A percentile compares a stretch with the other conserved stretches of the same genome.
Evolutionary conservation across 495 filamentous ascomycete species (phyloP).

Genomic region (Cercophora sp.): DNA sequence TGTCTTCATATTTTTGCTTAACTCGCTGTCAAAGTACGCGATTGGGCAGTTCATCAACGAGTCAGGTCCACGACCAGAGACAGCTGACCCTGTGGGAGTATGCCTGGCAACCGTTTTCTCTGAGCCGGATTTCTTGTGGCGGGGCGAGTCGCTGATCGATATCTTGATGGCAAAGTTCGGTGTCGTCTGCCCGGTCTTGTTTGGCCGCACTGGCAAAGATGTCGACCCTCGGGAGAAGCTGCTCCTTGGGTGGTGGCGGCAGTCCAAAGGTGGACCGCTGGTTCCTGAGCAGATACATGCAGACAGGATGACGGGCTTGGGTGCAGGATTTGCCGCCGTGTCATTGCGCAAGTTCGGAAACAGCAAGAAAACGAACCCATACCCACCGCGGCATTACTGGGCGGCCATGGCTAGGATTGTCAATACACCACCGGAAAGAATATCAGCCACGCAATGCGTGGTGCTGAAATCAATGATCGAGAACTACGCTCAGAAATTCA

Average conservation of each 20-base stretch:
- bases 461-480: slow-evolving; percentile 75
- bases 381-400: slow-evolving; percentile 81
- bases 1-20: slow-evolving; percentile 76
- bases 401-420: slow-evolving; percentile 63
- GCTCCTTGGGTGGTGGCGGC: slow-evolving; percentile 72
- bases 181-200: slow-evolving; percentile 76
- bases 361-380: slow-evolving; percentile 64
- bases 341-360: slow-evolving; percentile 74
- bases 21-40: slow-evolving; percentile 73
- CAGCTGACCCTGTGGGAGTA: slow-evolving; percentile 81
- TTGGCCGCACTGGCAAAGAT: slow-evolving; percentile 75
- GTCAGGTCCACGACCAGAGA: slow-evolving; percentile 60
- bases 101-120: slow-evolving; percentile 72
- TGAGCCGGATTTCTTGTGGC: slow-evolving; percentile 59
- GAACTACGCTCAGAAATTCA: slow-evolving; percentile 63
- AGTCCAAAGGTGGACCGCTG: slow-evolving; percentile 53
- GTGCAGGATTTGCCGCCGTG: slow-evolving; percentile 76
- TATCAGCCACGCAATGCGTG: slow-evolving; percentile 73
- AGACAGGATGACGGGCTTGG: slow-evolving; percentile 80
- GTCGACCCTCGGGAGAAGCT: slow-evolving; percentile 63
- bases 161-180: slow-evolving; percentile 86
- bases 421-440: slow-evolving; percentile 60
- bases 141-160: slow-evolving; percentile 71
- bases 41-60: slow-evolving; percentile 74
- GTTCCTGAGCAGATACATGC: slow-evolving; percentile 64